Evolutionary conservation across 2,329 filamentous ascomycete species (phyloP).

Genomic region (Fusarium torreyae): DNA sequence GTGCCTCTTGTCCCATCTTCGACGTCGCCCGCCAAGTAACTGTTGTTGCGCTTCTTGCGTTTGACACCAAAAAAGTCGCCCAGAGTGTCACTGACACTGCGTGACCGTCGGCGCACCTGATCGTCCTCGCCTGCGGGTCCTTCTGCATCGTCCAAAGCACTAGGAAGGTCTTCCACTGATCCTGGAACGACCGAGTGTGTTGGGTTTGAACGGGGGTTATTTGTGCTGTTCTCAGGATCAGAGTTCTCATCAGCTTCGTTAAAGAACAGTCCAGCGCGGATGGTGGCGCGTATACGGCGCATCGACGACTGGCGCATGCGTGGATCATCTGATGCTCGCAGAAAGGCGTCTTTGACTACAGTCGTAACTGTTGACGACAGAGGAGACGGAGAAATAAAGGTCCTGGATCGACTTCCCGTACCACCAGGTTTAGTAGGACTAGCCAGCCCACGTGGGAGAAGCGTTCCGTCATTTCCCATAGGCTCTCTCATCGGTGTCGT

Average conservation of each 20-base stretch:
- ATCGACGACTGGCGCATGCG: constrained; percentile 61
- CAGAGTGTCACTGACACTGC: constrained; percentile 61
- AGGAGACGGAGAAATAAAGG: constrained; percentile 72
- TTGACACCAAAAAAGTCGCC: constrained; percentile 58
- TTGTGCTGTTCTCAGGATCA: constrained; percentile 12
- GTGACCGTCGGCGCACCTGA: constrained; percentile 51
- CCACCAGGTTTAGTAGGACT: constrained; percentile 51
- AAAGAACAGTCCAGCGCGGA: constrained; percentile 70
- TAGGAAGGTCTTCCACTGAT: constrained; percentile 49
- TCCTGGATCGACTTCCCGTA: constrained; percentile 55
- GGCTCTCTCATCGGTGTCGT: constrained; percentile 54
- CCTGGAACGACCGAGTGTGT: constrained; percentile 41
- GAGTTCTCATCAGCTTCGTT: constrained; percentile 60
- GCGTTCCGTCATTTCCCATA: constrained; percentile 47
- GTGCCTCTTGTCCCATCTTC: constrained; percentile 38
- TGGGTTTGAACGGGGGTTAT: constrained; percentile 38
- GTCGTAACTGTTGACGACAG: constrained; percentile 72
- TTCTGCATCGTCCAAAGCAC: constrained; percentile 39
- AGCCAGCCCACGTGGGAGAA: constrained; percentile 50
- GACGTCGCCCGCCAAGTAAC: constrained; percentile 41
- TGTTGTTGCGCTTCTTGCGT: constrained; percentile 52
- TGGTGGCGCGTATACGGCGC: constrained; percentile 64
- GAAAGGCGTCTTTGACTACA: constrained; percentile 70
- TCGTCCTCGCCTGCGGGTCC: constrained; percentile 33
- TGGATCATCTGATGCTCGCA: constrained; percentile 61